phyloP scores from a whole-genome alignment of 306 rosid species.

The Citrullus mucosospermus region DNA sequence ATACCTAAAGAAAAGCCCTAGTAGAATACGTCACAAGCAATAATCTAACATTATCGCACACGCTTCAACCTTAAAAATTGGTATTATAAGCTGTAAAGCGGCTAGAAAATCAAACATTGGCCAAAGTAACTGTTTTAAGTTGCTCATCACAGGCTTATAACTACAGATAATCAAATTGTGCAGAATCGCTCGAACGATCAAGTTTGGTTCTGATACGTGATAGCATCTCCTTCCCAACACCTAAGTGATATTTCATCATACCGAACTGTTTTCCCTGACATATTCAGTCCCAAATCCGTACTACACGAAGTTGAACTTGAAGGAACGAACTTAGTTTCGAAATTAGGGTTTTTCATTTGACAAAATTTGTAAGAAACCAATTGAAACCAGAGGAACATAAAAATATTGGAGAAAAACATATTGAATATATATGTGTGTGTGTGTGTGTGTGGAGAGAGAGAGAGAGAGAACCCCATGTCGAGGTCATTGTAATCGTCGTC shows the following conservation, averaged over 20 bases:
- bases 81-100: background rate
- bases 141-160: background rate
- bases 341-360: background rate
- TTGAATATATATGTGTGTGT: background rate
- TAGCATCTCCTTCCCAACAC: background rate
- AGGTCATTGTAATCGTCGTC: constrained; percentile 31
- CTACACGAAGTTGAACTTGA: background rate
- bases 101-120: background rate
- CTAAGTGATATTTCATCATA: background rate
- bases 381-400: background rate
- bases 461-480: constrained; percentile 28
- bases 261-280: background rate
- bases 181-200: background rate
- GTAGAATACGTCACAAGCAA: background rate
- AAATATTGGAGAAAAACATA: background rate
- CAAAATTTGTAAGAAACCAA: background rate
- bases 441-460: background rate
- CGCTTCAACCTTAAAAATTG: background rate
- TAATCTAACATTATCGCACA: background rate
- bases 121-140: background rate
- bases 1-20: background rate
- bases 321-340: background rate
- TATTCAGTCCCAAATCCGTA: background rate
- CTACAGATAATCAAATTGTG: background rate
- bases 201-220: background rate